Conservation (phyloP, 1,284 basidiomycete genomes). For the Trametes hirsuta region DNA sequence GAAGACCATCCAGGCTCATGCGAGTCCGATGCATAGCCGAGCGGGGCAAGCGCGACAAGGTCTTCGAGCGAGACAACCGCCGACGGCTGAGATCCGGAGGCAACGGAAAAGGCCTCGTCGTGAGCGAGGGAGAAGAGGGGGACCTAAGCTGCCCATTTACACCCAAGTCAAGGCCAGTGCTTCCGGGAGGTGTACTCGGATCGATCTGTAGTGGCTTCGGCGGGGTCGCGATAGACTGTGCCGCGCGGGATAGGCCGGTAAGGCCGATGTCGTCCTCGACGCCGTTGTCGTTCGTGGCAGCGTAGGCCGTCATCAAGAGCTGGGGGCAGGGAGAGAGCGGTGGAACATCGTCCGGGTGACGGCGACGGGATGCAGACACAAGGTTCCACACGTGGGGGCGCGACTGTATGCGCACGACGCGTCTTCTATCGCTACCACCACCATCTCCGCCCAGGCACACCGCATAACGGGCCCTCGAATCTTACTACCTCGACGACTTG, state of each 20-base stretch:
- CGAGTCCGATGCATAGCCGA: conserved; percentile 18
- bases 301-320: neutral
- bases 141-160: conserved; percentile 29
- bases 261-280: conserved; percentile 37
- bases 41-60: conserved; percentile 39
- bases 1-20: conserved; percentile 33
- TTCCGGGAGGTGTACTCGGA: conserved; percentile 7
- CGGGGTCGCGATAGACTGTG: conserved; percentile 14
- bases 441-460: neutral
- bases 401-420: conserved; percentile 15
- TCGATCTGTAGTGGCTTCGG: conserved; percentile 18
- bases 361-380: neutral
- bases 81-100: conserved; percentile 16
- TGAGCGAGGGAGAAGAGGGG: conserved; percentile 36
- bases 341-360: neutral
- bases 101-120: conserved; percentile 21
- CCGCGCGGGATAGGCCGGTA: conserved; percentile 28
- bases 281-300: conserved; percentile 28
- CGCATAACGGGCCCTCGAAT: neutral
- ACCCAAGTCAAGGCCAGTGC: neutral
- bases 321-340: neutral
- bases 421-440: neutral
- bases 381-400: conserved; percentile 7
- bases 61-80: conserved; percentile 43
- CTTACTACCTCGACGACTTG: neutral